Conservation (phyloP, 2,329 filamentous ascomycete genomes). For the Leptographium lundbergii region DNA sequence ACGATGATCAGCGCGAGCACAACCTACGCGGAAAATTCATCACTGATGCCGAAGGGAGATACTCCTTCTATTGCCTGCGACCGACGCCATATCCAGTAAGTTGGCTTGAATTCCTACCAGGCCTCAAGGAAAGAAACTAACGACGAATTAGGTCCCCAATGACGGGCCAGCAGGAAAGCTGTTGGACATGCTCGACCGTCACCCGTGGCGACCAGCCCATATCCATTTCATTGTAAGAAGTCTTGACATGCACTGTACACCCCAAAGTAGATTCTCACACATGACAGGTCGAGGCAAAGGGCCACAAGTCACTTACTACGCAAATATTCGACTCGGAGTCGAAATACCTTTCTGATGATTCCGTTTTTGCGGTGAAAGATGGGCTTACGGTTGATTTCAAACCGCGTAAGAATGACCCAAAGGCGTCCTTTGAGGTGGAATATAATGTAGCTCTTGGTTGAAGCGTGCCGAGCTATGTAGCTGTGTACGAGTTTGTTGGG, state of each 20-base stretch:
- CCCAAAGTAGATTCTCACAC: neutral
- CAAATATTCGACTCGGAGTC: constrained; percentile 54
- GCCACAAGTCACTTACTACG: constrained; percentile 57
- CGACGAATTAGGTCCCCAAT: neutral
- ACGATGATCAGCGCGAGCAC: constrained; percentile 22
- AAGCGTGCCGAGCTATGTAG: neutral
- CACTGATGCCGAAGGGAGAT: constrained; percentile 39
- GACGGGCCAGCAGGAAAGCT: constrained; percentile 18
- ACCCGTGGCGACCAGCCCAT: constrained; percentile 24
- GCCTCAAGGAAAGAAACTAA: neutral
- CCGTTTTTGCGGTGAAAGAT: constrained; percentile 29
- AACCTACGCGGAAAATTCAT: constrained; percentile 13
- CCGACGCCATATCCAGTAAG: constrained; percentile 41
- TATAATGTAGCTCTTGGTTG: constrained; percentile 17
- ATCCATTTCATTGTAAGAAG: constrained; percentile 23
- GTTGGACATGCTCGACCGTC: constrained; percentile 21
- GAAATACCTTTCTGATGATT: constrained; percentile 39
- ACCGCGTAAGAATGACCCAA: constrained; percentile 15
- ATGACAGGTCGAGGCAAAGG: constrained; percentile 31
- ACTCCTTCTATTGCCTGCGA: constrained; percentile 46
- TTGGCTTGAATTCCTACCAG: neutral
- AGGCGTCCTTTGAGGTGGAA: constrained; percentile 20
- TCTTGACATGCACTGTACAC: too few relatives aligned
- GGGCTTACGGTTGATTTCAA: constrained; percentile 22
- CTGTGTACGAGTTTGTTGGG: too few relatives aligned